These are phyloP conservation scores for Boletus patriciae DNA, from an alignment of 768 basidiomycete species.

Conservation along the genomic window DNA sequence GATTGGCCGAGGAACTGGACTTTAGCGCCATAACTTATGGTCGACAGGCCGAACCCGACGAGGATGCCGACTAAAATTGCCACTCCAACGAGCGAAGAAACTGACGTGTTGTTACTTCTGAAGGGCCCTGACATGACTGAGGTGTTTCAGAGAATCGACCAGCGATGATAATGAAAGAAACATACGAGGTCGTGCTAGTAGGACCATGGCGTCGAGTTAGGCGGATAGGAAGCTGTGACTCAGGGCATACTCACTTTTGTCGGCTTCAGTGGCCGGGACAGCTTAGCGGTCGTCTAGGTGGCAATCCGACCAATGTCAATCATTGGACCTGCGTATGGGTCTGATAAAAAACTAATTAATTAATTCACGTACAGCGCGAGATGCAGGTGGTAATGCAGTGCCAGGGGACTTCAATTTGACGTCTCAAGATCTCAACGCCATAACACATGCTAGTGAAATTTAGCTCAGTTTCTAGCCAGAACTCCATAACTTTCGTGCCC, in stretches of 20 bases:
- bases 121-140: slow-evolving; percentile 8
- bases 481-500: no score
- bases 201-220: not conserved
- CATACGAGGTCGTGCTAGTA: not conserved
- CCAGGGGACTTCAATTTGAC: no score
- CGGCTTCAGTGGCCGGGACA: no score
- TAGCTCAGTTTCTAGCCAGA: no score
- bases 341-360: no score
- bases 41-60: slow-evolving; percentile 28
- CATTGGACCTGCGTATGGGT: no score
- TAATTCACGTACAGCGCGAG: no score
- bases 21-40: slow-evolving; percentile 13
- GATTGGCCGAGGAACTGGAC: slow-evolving; percentile 17
- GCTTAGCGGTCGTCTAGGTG: no score
- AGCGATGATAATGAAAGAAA: not conserved
- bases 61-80: slow-evolving; percentile 31
- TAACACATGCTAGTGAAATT: no score
- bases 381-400: no score
- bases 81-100: slow-evolving; percentile 14
- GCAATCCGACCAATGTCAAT: no score
- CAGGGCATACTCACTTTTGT: not conserved
- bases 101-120: not conserved
- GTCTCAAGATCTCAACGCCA: no score
- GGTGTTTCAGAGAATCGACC: not conserved
- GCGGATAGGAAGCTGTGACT: not conserved